phyloP scores from a whole-genome alignment of 2,329 filamentous ascomycete species.

The Coniochaeta ligniaria region DNA sequence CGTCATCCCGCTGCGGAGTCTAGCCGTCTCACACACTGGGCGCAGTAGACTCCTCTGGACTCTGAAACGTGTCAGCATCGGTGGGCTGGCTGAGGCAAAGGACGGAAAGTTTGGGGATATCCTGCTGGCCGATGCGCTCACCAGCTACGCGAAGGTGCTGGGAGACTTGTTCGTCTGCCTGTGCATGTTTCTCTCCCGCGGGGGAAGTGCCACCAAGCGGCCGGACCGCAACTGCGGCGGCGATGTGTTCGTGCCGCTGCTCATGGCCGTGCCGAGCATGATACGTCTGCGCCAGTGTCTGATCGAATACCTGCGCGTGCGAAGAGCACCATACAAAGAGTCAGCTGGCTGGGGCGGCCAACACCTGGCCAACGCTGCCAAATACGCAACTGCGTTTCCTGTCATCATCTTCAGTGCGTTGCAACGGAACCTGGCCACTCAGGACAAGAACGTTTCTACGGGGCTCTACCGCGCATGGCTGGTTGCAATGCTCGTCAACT shows the following conservation, averaged over 20 bases:
- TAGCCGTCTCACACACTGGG: slow-evolving; percentile 56
- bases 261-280: slow-evolving; percentile 74
- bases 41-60: slow-evolving; percentile 69
- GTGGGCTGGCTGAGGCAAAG: slow-evolving; percentile 76
- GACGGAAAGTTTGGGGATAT: slow-evolving; percentile 96
- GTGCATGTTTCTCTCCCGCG: slow-evolving; percentile 80
- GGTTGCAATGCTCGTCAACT: slow-evolving; percentile 70
- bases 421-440: slow-evolving; percentile 52
- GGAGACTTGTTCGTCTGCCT: slow-evolving; percentile 82
- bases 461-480: slow-evolving; percentile 57
- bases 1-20: slow-evolving; percentile 61
- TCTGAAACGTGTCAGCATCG: slow-evolving; percentile 71
- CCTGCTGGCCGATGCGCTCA: slow-evolving; percentile 86
- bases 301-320: slow-evolving; percentile 75
- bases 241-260: slow-evolving; percentile 69
- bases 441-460: slow-evolving; percentile 28
- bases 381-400: slow-evolving; percentile 91
- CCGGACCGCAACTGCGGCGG: slow-evolving; percentile 81
- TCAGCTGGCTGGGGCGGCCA: slow-evolving; percentile 69
- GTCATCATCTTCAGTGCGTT: slow-evolving; percentile 76
- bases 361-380: slow-evolving; percentile 87
- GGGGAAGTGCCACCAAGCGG: slow-evolving; percentile 66
- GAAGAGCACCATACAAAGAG: slow-evolving; percentile 46
- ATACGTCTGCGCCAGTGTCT: slow-evolving; percentile 90
- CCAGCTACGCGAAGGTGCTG: slow-evolving; percentile 87